phyloP scores from a whole-genome alignment of 352 stramenopile species.

The Phytophthora chlamydospora region DNA sequence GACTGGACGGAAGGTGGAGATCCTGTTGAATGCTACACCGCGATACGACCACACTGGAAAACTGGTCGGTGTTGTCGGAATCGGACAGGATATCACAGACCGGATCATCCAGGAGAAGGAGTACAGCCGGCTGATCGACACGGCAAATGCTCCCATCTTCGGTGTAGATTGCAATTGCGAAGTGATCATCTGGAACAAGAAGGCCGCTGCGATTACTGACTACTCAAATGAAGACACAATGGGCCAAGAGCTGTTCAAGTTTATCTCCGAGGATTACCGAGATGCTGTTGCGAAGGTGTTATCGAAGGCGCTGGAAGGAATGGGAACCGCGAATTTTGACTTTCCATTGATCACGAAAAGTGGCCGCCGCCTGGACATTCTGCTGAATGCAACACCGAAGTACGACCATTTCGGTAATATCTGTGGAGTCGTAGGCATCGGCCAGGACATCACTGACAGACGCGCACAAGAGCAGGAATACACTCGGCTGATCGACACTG shows the following conservation, averaged over 20 bases:
- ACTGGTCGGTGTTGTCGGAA: constrained; percentile 57
- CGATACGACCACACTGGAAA: constrained; percentile 58
- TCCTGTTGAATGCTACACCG: constrained; percentile 57
- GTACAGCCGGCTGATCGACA: constrained; percentile 70
- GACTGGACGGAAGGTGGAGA: constrained; percentile 52
- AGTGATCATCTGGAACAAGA: constrained; percentile 91
- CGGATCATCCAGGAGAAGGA: constrained; percentile 72
- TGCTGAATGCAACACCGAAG: constrained; percentile 65
- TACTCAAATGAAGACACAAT: constrained; percentile 88
- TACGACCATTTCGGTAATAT: constrained; percentile 68
- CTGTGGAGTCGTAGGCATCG: constrained; percentile 66
- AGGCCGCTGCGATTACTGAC: constrained; percentile 78
- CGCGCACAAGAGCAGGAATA: constrained; percentile 81
- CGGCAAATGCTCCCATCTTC: constrained; percentile 73
- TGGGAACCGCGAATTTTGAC: constrained; percentile 77
- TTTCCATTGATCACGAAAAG: constrained; percentile 74
- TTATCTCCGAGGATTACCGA: constrained; percentile 67
- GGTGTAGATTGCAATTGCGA: constrained; percentile 63
- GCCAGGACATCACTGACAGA: constrained; percentile 73
- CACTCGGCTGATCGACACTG: constrained; percentile 83
- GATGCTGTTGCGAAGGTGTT: constrained; percentile 65
- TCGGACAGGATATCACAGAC: constrained; percentile 66
- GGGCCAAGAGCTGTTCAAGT: constrained; percentile 62
- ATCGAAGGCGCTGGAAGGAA: constrained; percentile 53
- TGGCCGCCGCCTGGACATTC: constrained; percentile 53